Evolutionary conservation across 768 basidiomycete genomes (phyloP).

Genomic region (Suillus subalutaceus): DNA sequence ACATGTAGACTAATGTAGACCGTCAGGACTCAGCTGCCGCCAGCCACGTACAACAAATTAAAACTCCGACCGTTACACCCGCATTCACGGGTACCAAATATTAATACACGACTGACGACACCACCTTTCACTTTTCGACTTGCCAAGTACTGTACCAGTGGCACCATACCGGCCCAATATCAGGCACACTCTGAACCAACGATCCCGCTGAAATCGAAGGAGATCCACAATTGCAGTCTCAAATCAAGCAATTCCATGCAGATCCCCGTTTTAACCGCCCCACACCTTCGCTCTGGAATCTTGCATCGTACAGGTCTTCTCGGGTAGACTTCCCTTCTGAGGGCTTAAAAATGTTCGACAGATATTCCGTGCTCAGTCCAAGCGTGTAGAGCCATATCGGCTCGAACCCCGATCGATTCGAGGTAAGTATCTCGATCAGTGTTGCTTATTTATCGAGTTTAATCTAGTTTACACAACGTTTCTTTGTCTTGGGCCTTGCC

Average conservation of each 20-base stretch:
- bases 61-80: neutral
- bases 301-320: neutral
- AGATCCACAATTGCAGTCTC: conserved; percentile 1
- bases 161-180: conserved; percentile 1
- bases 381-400: neutral
- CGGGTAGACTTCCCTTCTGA: conserved; percentile 1
- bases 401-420: neutral
- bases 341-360: neutral
- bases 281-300: conserved; percentile 39
- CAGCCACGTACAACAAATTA: neutral
- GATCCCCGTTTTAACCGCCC: conserved; percentile 43
- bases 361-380: neutral
- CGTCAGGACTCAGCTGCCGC: too few relatives aligned
- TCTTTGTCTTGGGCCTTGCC: too few relatives aligned
- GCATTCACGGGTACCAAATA: neutral
- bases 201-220: neutral
- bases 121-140: neutral
- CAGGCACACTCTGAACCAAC: conserved; percentile 4
- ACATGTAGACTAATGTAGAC: too few relatives aligned
- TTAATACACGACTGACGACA: neutral
- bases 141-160: neutral
- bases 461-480: too few relatives aligned
- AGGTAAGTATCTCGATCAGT: too few relatives aligned
- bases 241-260: conserved; percentile 5
- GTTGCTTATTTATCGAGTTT: too few relatives aligned